Conservation (phyloP, 2,329 filamentous ascomycete species). For the Grosmannia clavigera region DNA sequence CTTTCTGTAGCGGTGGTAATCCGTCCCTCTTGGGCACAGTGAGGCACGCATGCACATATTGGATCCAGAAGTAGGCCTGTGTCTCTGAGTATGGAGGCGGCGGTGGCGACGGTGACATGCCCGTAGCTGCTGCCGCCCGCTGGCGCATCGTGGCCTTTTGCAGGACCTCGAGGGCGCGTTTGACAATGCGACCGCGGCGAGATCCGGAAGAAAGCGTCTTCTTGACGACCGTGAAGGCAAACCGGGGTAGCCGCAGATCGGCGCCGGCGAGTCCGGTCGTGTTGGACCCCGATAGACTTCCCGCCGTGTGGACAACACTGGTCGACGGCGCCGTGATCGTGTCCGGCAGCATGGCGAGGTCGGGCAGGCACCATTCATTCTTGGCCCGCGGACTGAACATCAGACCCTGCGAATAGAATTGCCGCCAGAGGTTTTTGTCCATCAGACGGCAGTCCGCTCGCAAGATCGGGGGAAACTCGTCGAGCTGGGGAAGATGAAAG, state of each 20-base stretch:
- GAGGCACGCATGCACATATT: neutral
- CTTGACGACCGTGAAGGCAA: neutral
- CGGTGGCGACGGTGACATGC: neutral
- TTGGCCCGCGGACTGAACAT: conserved; percentile 1
- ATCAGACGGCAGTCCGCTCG: neutral
- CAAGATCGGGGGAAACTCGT: neutral
- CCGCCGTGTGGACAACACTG: neutral
- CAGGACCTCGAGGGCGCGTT: neutral
- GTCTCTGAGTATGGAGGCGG: neutral
- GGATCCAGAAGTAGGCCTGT: neutral
- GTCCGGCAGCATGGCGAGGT: neutral
- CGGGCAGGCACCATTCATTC: neutral
- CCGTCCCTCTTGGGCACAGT: neutral
- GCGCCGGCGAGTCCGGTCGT: neutral
- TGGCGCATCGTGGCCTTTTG: neutral
- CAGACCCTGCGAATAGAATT: neutral
- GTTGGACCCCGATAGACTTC: neutral
- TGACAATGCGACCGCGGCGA: neutral
- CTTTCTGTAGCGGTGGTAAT: neutral
- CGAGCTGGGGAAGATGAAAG: neutral
- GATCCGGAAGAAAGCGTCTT: neutral
- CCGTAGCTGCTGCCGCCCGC: neutral
- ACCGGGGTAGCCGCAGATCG: neutral
- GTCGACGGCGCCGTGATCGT: neutral
- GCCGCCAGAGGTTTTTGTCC: neutral